These are phyloP conservation scores for Leccinum variicolor DNA, from an alignment of 768 basidiomycete genomes.

Conservation along the genomic window DNA sequence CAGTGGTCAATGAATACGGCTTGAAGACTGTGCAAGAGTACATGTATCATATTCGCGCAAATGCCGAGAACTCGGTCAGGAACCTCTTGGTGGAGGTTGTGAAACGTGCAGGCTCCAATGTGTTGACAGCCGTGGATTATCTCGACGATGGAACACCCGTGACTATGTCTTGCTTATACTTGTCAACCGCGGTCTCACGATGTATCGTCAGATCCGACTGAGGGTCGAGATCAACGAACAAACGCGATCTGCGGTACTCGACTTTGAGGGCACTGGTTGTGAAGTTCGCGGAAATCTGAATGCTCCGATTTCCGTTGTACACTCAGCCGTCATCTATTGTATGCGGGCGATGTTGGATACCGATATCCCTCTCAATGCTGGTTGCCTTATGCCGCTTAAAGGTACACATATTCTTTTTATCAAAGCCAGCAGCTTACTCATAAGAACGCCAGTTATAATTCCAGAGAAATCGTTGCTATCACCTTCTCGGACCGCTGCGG, in stretches of 20 bases:
- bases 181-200: slow-evolving; percentile 1
- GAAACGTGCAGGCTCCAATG: slow-evolving; percentile 59
- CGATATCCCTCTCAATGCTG: slow-evolving; percentile 92
- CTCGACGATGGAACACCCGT: slow-evolving; percentile 87
- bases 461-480: slow-evolving; percentile 76
- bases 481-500: slow-evolving; percentile 84
- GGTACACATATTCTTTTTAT: slow-evolving; percentile 41
- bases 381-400: slow-evolving; percentile 83
- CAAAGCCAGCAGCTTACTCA: background rate
- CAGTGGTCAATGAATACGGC: slow-evolving; percentile 85
- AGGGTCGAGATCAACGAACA: slow-evolving; percentile 72
- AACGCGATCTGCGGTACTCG: slow-evolving; percentile 75
- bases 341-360: slow-evolving; percentile 82
- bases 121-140: slow-evolving; percentile 74
- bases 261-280: slow-evolving; percentile 81
- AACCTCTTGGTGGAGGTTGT: slow-evolving; percentile 75
- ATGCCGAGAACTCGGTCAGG: slow-evolving; percentile 86
- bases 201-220: slow-evolving; percentile 56
- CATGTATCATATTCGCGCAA: slow-evolving; percentile 86
- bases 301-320: slow-evolving; percentile 80
- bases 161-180: slow-evolving; percentile 19
- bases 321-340: slow-evolving; percentile 87
- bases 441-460: slow-evolving; percentile 57
- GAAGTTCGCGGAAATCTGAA: slow-evolving; percentile 87
- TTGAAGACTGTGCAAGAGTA: slow-evolving; percentile 87